These are phyloP conservation scores for Xanthoconium separans DNA, from an alignment of 1,284 basidiomycete species.

Conservation along the genomic window DNA sequence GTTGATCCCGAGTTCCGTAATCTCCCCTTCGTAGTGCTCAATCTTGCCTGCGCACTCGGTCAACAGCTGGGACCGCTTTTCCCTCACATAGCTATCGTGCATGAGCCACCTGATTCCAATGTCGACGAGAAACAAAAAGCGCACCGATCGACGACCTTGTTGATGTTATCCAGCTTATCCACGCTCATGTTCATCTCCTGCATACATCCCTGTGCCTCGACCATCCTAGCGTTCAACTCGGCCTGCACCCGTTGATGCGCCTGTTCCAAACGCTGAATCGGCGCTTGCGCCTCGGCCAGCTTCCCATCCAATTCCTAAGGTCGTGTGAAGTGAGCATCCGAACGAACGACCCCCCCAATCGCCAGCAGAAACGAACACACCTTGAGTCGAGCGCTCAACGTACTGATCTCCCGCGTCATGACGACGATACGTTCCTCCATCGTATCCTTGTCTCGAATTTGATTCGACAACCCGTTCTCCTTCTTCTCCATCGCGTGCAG, in stretches of 20 bases:
- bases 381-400: constrained; percentile 46
- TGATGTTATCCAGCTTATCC: constrained; percentile 62
- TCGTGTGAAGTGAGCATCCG: constrained; percentile 3
- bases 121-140: constrained; percentile 13
- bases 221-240: no score
- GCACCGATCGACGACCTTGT: constrained; percentile 65
- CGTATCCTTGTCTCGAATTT: constrained; percentile 60
- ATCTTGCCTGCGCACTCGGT: constrained; percentile 63
- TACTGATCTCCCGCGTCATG: constrained; percentile 58
- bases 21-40: constrained; percentile 56
- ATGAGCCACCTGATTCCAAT: neutral
- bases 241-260: no score
- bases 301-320: constrained; percentile 64
- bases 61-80: constrained; percentile 63
- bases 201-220: no score
- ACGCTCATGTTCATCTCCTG: constrained; percentile 60
- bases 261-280: no score
- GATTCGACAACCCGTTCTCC: constrained; percentile 58
- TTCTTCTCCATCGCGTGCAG: constrained; percentile 63
- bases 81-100: constrained; percentile 64
- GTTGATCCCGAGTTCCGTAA: constrained; percentile 53
- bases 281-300: constrained; percentile 40
- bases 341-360: neutral
- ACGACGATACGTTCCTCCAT: constrained; percentile 47
- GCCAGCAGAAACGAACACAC: constrained; percentile 17